Percentiles rank a stretch among this genome's conserved stretches.
Evolutionary conservation across 2,329 filamentous ascomycete species (phyloP).

Genomic region (Botrytis cinerea): DNA sequence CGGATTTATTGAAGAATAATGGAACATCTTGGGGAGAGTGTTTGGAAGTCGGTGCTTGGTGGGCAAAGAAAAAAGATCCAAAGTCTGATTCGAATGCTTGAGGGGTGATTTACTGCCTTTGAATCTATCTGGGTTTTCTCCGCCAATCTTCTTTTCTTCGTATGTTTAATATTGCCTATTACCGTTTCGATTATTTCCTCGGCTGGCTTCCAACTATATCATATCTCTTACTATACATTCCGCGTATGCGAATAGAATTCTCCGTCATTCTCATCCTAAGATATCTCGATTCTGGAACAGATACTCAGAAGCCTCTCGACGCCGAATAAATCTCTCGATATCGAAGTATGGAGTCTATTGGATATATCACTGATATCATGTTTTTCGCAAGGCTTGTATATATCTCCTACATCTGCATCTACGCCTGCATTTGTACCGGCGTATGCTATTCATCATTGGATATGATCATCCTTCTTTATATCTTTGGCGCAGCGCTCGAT

Average conservation of each 20-base stretch:
- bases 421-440: slow-evolving; percentile 2
- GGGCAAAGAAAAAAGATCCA: slow-evolving; percentile 79
- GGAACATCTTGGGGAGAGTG: slow-evolving; percentile 84
- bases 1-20: slow-evolving; percentile 75
- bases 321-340: not conserved
- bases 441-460: slow-evolving; percentile 3
- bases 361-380: not conserved
- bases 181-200: not conserved
- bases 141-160: not conserved
- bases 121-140: not conserved
- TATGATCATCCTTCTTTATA: slow-evolving; percentile 52
- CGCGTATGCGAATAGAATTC: not conserved
- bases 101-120: not conserved
- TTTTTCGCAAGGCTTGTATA: not conserved
- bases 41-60: slow-evolving; percentile 84
- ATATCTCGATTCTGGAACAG: not conserved
- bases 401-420: slow-evolving; percentile 1
- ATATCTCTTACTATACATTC: not conserved
- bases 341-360: not conserved
- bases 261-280: not conserved
- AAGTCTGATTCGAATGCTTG: slow-evolving; percentile 17
- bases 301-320: not conserved
- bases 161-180: slow-evolving; percentile 4
- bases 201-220: not conserved
- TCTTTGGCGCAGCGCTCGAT: slow-evolving; percentile 79